These are phyloP conservation scores for Syzygium oleosum DNA, from an alignment of 345 rosid genomes.

Conservation along the genomic window DNA sequence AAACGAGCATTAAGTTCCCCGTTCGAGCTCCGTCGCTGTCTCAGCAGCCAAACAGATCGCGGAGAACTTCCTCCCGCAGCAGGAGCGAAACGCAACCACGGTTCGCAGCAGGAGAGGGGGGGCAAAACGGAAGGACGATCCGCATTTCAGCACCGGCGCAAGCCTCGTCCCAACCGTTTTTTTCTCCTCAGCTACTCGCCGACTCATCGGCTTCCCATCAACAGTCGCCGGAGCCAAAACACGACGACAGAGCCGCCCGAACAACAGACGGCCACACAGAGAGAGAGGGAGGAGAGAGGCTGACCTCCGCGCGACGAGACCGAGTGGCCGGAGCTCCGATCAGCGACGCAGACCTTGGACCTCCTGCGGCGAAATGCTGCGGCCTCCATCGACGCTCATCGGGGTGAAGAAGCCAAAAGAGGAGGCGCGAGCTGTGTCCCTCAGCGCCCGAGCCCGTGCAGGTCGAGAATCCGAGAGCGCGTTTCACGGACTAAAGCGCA, in stretches of 20 bases:
- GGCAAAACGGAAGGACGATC: not conserved
- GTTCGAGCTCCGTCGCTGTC: not conserved
- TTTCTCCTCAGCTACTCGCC: not conserved
- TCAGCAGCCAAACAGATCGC: not conserved
- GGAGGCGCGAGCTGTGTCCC: not conserved
- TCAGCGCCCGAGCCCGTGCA: not conserved
- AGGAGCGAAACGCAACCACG: not conserved
- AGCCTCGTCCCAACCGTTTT: not conserved
- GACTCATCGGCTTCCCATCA: not conserved
- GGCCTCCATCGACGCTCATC: slow-evolving; percentile 44
- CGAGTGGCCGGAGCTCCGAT: slow-evolving; percentile 16
- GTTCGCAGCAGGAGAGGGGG: not conserved
- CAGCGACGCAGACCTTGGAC: slow-evolving; percentile 14
- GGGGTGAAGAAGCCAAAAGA: not conserved
- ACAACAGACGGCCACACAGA: not conserved
- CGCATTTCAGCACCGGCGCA: not conserved
- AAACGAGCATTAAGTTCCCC: not conserved
- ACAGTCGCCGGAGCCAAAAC: not conserved
- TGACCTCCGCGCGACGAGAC: slow-evolving; percentile 29
- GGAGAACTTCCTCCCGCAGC: not conserved
- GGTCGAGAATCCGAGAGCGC: not conserved
- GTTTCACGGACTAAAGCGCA: not conserved
- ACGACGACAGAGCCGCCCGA: not conserved
- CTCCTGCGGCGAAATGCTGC: slow-evolving; percentile 20
- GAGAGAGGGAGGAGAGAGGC: not conserved